phyloP scores from a whole-genome alignment of 345 rosid species.

The Melastoma malabathricum region DNA sequence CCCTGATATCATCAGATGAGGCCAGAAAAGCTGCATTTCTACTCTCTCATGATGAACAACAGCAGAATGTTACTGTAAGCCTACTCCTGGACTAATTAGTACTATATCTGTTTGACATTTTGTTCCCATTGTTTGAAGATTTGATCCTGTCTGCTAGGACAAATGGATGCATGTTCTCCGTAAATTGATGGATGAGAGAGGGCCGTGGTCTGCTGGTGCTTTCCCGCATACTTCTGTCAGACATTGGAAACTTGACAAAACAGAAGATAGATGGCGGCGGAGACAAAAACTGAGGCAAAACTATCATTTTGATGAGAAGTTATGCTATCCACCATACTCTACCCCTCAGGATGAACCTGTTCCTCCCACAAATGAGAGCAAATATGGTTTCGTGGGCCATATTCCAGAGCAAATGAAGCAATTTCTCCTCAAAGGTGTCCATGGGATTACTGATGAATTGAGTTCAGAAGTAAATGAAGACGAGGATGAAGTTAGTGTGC shows the following conservation, averaged over 20 bases:
- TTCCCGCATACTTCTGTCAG: conserved; percentile 60
- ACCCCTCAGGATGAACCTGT: conserved; percentile 30
- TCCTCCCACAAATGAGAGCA: conserved; percentile 33
- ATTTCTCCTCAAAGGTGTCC: conserved; percentile 74
- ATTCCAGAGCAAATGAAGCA: conserved; percentile 96
- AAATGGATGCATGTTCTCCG: conserved; percentile 97
- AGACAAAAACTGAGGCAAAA: conserved; percentile 82
- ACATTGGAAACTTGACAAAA: conserved; percentile 95
- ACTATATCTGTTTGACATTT: not conserved
- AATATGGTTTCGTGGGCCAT: conserved; percentile 60
- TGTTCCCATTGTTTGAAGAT: no score
- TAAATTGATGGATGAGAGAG: conserved; percentile 85
- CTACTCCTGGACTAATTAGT: conserved; percentile 1
- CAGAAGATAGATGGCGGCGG: conserved; percentile 93
- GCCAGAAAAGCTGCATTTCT: conserved; percentile 55
- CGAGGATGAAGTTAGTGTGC: conserved; percentile 37
- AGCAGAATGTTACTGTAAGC: conserved; percentile 75
- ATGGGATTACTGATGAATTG: conserved; percentile 71
- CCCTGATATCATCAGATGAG: conserved; percentile 67
- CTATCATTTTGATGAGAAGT: conserved; percentile 80
- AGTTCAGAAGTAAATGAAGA: conserved; percentile 50
- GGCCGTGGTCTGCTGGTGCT: conserved; percentile 96
- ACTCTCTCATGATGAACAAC: conserved; percentile 69
- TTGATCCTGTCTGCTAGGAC: conserved; percentile 21
- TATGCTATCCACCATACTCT: conserved; percentile 55